Percentiles rank a stretch among this genome's conserved stretches.
These are phyloP conservation scores for Luvunga scandens DNA, from an alignment of 345 rosid genomes.

Conservation along the genomic window DNA sequence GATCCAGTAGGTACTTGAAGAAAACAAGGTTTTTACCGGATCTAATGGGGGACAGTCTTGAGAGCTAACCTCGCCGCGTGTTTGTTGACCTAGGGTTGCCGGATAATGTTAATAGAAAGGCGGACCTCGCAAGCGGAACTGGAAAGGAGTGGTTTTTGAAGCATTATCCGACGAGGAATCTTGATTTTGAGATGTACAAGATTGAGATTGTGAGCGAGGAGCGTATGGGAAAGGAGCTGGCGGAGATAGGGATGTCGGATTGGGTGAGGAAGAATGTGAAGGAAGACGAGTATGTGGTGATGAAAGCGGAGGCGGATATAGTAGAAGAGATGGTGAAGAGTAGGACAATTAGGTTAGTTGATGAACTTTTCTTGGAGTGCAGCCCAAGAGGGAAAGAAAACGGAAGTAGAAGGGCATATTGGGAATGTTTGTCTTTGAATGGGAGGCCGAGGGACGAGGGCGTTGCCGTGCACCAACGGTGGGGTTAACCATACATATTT, in stretches of 20 bases:
- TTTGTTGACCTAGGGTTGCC: slow-evolving; percentile 65
- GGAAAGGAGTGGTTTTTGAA: slow-evolving; percentile 59
- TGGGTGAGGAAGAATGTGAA: slow-evolving; percentile 69
- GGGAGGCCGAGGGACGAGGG: slow-evolving; percentile 79
- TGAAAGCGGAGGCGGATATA: slow-evolving; percentile 76
- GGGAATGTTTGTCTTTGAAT: slow-evolving; percentile 82
- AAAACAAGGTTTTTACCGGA: slow-evolving; percentile 58
- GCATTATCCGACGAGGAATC: slow-evolving; percentile 68
- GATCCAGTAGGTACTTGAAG: slow-evolving; percentile 52
- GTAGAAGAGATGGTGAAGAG: slow-evolving; percentile 73
- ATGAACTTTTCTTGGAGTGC: slow-evolving; percentile 87
- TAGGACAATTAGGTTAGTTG: slow-evolving; percentile 54
- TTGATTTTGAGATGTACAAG: slow-evolving; percentile 66
- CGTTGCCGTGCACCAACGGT: slow-evolving; percentile 83
- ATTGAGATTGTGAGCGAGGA: slow-evolving; percentile 45
- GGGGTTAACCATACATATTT: slow-evolving; percentile 42
- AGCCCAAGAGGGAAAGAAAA: slow-evolving; percentile 46
- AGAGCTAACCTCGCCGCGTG: slow-evolving; percentile 57
- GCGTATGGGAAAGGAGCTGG: not conserved
- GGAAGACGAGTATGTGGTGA: slow-evolving; percentile 71
- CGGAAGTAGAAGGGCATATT: slow-evolving; percentile 56
- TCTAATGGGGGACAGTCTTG: slow-evolving; percentile 54
- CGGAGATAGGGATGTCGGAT: slow-evolving; percentile 49
- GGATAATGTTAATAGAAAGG: slow-evolving; percentile 6
- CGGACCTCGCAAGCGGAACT: too few species aligned